Evolutionary conservation across 352 stramenopile species (phyloP), one percentile per base, ranked within the genome.

Genomic region (Phytophthora hybrid): DNA sequence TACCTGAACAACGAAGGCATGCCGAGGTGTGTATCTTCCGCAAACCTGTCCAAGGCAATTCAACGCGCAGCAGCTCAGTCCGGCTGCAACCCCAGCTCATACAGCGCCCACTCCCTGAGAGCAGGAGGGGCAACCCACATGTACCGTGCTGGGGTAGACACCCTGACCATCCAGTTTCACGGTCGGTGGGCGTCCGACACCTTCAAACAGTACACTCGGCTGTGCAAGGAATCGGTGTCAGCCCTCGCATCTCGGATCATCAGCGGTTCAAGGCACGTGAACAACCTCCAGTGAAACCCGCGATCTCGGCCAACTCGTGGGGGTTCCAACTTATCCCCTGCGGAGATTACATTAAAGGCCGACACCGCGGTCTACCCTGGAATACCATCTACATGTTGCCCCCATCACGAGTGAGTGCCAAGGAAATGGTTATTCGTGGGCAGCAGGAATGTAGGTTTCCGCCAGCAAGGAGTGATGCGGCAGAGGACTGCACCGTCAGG

Each of bases 121-220:
- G 44, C 64, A 1, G 64, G 63, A 19, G 63, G 54, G 4, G 34
- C n/a, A n/a, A n/a, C n/a, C n/a, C n/a, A n/a, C n/a, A n/a, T n/a
- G n/a, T n/a, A n/a, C n/a, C n/a, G n/a, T 9, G 39, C 39, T 47
- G 10, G 10, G 11, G 6, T 47, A 6, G 63, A 71, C 21, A 47
- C n/a, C 5, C 55, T 65, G 3, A 65, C 55, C 1, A 71, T 71
- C 31, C 47, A 71, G 37, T 60, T 71, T 26, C 64, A 71, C 44
- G 63, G 54, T 4, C 39, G 63, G 6, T 63, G 55, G 63, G 63
- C 32, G 10, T 70, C 63, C 1, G 63, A 70, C 44, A 59, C 54
- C 0, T 63, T 70, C 55, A 70, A 70, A 10, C 18, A 55, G 18
- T 70, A 63, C 54, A 63, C 63, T 2, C 8, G 41, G 0, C 11